phyloP scores from a whole-genome alignment of 2,329 filamentous ascomycete species.

The Dactylellina cionopaga region DNA sequence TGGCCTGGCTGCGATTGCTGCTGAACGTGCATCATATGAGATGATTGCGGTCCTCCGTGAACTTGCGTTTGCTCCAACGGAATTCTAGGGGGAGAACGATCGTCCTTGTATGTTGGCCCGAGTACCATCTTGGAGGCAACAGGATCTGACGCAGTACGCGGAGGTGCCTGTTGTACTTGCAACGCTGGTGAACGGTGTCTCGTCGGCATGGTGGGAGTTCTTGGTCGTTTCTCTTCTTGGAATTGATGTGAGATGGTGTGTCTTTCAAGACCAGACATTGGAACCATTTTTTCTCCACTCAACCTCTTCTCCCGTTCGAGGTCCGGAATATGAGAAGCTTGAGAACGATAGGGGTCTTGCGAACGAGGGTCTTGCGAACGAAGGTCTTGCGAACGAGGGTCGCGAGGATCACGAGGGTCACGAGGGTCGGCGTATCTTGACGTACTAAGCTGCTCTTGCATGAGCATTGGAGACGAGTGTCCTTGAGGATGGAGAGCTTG shows the following conservation, averaged over 20 bases:
- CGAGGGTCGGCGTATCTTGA: constrained; percentile 12
- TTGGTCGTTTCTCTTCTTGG: constrained; percentile 37
- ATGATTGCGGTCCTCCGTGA: constrained; percentile 5
- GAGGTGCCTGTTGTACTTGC: constrained; percentile 9
- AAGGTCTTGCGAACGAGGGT: constrained; percentile 18
- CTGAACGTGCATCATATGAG: constrained; percentile 33
- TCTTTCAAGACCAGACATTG: constrained; percentile 33
- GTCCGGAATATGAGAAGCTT: constrained; percentile 33
- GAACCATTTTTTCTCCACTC: constrained; percentile 33
- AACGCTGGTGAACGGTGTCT: constrained; percentile 26
- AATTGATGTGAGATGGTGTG: constrained; percentile 25
- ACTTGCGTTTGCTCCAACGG: constrained; percentile 33
- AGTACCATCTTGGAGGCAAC: constrained; percentile 31
- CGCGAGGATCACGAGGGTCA: constrained; percentile 18
- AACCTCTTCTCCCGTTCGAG: constrained; percentile 32
- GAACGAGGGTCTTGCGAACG: constrained; percentile 36
- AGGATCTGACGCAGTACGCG: constrained; percentile 10
- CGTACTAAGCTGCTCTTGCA: constrained; percentile 23
- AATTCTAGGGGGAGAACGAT: constrained; percentile 42
- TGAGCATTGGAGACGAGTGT: constrained; percentile 17
- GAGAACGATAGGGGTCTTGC: constrained; percentile 36
- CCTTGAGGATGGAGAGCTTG: constrained; percentile 12
- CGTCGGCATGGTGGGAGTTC: constrained; percentile 16
- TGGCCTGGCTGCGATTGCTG: constrained; percentile 38
- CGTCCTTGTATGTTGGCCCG: constrained; percentile 33